These are phyloP conservation scores for Nidula niveotomentosa DNA, from an alignment of 1,284 basidiomycete species.

Conservation along the genomic window DNA sequence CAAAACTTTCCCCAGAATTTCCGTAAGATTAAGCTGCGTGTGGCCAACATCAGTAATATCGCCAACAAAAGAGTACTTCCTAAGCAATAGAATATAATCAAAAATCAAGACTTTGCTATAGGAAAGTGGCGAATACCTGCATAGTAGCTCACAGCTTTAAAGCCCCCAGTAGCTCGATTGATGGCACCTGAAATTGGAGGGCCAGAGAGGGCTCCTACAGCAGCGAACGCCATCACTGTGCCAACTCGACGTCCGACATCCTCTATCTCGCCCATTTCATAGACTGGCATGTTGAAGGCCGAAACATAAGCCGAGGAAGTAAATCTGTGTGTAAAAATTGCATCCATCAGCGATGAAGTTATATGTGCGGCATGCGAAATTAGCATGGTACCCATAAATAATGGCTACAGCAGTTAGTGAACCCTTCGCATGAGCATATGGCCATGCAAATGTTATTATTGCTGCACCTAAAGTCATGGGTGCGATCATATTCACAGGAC, in stretches of 20 bases:
- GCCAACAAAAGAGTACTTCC: no score
- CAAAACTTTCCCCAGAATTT: no score
- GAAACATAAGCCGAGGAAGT: slow-evolving; percentile 51
- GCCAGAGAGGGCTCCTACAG: slow-evolving; percentile 46
- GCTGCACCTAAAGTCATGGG: slow-evolving; percentile 45
- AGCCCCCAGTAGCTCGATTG: slow-evolving; percentile 39
- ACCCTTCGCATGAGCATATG: slow-evolving; percentile 35
- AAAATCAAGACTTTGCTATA: no score
- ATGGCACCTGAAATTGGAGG: slow-evolving; percentile 63
- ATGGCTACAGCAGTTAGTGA: slow-evolving; percentile 39
- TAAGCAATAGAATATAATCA: no score
- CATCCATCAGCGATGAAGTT: not conserved
- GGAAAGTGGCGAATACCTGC: slow-evolving; percentile 34
- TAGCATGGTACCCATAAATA: slow-evolving; percentile 39
- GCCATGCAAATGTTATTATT: slow-evolving; percentile 52
- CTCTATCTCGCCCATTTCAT: slow-evolving; percentile 51
- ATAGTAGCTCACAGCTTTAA: slow-evolving; percentile 48
- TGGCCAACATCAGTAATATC: no score
- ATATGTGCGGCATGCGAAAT: not conserved
- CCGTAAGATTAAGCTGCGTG: no score
- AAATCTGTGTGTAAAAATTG: slow-evolving; percentile 29
- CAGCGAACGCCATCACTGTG: slow-evolving; percentile 52
- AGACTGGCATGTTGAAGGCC: slow-evolving; percentile 46
- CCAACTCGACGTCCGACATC: slow-evolving; percentile 63
- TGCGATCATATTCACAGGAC: slow-evolving; percentile 43